Evolutionary conservation across 2,329 filamentous ascomycete species (phyloP), one percentile per base, ranked within the genome.

Genomic region (Hypoxylon sp.): DNA sequence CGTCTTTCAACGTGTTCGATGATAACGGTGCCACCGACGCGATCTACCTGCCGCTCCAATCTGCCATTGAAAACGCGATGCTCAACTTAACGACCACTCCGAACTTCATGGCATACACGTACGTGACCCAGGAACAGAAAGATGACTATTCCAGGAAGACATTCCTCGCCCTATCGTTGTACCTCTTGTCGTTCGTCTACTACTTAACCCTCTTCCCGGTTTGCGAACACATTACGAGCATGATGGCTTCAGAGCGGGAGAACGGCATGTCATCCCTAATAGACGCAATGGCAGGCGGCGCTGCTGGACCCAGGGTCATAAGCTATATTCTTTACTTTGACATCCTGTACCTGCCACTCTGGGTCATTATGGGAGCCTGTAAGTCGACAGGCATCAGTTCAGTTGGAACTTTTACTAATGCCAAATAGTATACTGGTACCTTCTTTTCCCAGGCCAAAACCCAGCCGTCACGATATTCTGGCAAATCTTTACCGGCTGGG

Each of bases 211-310:
- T 91, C 57, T 85, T 91, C 38, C 89, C 89, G 3, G 85, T 93
- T 4, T 87, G 87, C 52, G 93, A 93, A 72, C 91, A 93, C 71
- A 80, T 92, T 12, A 89, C 89, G 2, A 89, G 90, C 28, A 83
- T 91, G 69, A 87, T 92, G 76, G 89, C 90, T 2, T 84, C 85
- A 1, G 91, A 93, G 76, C 81, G 91, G 50, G 91, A 93, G 76
- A 78, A 85, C 5, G 91, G 91, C 2, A 88, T 93, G 79, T 90
- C 89, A 3, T 88, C 91, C 71, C 81, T 93, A 12, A 88, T 93
- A 33, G 91, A 93, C 78, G 88, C 90, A 51, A 93, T 93, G 89
- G 91, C 64, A 88, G 88, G 88, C 79, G 89, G 71, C 85, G 87
- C 59, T 87, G 88, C 80, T 83, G 83, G 55, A 84, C 82, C 32